Base-by-base conservation (phyloP, 2,329 filamentous ascomycete genomes). In the Colletotrichum lindemuthianum region DNA sequence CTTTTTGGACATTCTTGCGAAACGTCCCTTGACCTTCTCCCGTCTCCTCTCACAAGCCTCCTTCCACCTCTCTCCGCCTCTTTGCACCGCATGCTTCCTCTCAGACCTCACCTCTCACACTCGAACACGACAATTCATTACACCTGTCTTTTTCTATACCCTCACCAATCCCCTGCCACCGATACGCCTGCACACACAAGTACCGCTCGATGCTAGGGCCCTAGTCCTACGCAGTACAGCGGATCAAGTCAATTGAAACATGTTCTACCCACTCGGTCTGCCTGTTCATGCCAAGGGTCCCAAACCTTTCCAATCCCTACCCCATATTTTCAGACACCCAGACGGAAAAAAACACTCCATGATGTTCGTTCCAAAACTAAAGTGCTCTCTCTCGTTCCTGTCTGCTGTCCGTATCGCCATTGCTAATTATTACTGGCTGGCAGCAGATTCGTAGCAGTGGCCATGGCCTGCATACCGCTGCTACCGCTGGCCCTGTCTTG, bases 1-100 rank as follows among this genome's bases (percentile, higher is more conserved):
- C 44, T 63, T 70, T 69, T 59, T 57, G 68, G 68, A 67, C 66
- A 70, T 65, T 68, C 67, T 70, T 70, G 68, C 68, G 68, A 70
- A 69, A 59, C 63, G 53, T 59, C 59, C 59, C 52, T 65, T 41
- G 40, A 61, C 57, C 45, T 61, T 47, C 51, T 50, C 44, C 36
- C 13, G 41, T 54, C 57, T 60, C 50, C 47, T 41, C 57, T 50
- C 40, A 16, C 37, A 51, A 13, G 8, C 47, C 13, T n/a, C 24
- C 36, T 13, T 51, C 51, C 57, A 51, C 34, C 34, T 40, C 43
- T 41, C 24, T 4, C 4, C 24, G 24, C 24, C 24, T 24, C 24
- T 24, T 24, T 24, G 24, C 24, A 24, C 24, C 5, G 24, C 24
- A 24, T 24, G 24, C 24, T 24, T 24, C 24, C 4, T 24, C 24